A percentile compares a stretch with the other conserved stretches of the same genome.
phyloP scores from a whole-genome alignment of 23 red algal species.

The Porphyridium purpureum region DNA sequence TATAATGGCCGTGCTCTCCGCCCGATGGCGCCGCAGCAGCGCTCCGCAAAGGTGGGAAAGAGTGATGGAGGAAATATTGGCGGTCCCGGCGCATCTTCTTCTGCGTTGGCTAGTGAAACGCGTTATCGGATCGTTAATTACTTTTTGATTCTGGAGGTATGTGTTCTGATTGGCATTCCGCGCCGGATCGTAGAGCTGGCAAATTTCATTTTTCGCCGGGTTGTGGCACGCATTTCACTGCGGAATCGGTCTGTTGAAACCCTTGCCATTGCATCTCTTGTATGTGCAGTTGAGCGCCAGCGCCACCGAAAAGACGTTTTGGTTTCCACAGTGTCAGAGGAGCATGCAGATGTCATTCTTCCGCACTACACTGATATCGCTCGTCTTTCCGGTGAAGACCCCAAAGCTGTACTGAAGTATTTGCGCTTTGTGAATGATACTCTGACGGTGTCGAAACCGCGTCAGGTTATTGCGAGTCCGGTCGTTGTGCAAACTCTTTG shows the following conservation, averaged over 20 bases:
- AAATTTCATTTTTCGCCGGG: neutral
- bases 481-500: neutral
- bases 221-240: neutral
- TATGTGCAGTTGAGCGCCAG: neutral
- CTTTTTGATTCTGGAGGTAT: neutral
- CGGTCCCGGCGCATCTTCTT: too few species aligned
- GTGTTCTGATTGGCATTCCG: neutral
- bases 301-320: neutral
- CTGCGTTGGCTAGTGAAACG: too few species aligned
- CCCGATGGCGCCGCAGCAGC: too few species aligned
- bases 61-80: neutral
- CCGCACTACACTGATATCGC: neutral
- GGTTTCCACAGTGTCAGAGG: too few species aligned
- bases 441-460: neutral
- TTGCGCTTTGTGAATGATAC: neutral
- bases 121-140: neutral
- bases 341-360: neutral
- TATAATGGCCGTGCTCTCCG: slow-evolving; percentile 64
- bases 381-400: neutral
- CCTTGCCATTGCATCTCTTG: neutral
- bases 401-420: neutral
- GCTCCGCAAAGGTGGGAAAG: neutral
- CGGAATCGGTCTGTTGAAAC: neutral
- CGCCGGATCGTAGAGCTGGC: neutral
- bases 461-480: neutral